Base-by-base conservation (phyloP, 345 rosid species). In the Pistacia atlantica region DNA sequence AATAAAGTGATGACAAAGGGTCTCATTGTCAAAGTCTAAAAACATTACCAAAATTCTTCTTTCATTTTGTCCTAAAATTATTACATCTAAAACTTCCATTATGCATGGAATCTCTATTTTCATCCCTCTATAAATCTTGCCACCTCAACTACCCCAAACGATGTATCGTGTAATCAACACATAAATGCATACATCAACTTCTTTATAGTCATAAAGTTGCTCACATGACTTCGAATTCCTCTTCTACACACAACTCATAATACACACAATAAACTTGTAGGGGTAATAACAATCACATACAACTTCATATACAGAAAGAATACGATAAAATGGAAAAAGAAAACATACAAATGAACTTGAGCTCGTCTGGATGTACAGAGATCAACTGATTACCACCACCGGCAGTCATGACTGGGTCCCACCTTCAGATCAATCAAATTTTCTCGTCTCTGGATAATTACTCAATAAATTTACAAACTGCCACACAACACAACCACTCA, bases 351-450 rank as follows among this genome's bases (percentile, higher is more conserved):
- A 77, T 75, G 83, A 96, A 93, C 82, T 85, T 93, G 89, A 96
- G 95, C 79, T 96, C 98, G 42, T 91, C 96, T 65, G 99, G 99
- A 79, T 92, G 98, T 79, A 96, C 89, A 49, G 97, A 90, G 90
- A 96, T 88, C 77, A 96, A 79, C 82, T 84, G 90, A 38, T 86
- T 89, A 79, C 85, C 89, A 73, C 83, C 91, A 74, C 79, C 88
- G 69, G 89, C 90, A 75, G 86, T 73, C 94, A 91, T 91, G 80
- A 81, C 76, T 66, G 48, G 73, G 78, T 77, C 77, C 77, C 67
- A 72, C 77, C 56, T 58, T 71, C 49, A 61, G 81, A 66, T 54
- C 78, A 75, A 55, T 55, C 17, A 65, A 25, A n/a, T 20, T 22
- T 46, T 37, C 37, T 64, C 35, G 10, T 66, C 77, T 38, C 78